Base-by-base conservation (phyloP, 805 yeast genomes). In the Ogataea paraovalis region DNA sequence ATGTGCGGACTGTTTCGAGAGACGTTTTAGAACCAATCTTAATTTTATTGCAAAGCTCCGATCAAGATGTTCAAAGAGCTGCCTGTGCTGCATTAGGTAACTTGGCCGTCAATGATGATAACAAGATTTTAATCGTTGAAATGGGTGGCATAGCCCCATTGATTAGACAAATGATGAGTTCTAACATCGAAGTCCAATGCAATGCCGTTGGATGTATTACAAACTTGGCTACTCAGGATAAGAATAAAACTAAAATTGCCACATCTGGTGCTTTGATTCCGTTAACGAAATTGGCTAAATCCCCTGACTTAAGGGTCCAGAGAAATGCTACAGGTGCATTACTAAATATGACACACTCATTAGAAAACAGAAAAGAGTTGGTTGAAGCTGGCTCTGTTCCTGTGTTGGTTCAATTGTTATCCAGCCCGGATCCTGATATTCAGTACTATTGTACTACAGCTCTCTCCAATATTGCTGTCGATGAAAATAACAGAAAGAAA, bases 51-150 rank as follows among this genome's bases (percentile, higher is more conserved):
- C 96, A 92, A 66, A 80, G 87, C 51, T 75, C 85, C 18, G 99
- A 94, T 66, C 79, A 91, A 47, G 99, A 94, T 69, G 96, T 94
- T 33, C 98, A 94, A 70, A 79, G 98, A 45, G 99, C 99, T 7
- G 97, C 99, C 0, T 92, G 98, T 68, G 99, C 98, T 5, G 98
- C 99, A 2, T 73, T 94, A 56, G 99, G 99, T n/a, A 94, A 94
- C 60, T 73, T 94, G 60, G 99, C 99, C 2, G 99, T 94, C 28
- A 90, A 94, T 70, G 91, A 90, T 61, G 97, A 87, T 52, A 94
- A 94, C 72, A 94, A 94, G 67, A 78, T 87, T 16, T 75, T 94
- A 44, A 92, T 94, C 51, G 98, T 95, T 16, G 96, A 92, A 61
- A 89, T 94, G 97, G 98, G 98, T 25, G 99, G 98, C 2, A 78